Conservation (phyloP, 495 filamentous ascomycete species). For the Aspergillus ostianus region DNA sequence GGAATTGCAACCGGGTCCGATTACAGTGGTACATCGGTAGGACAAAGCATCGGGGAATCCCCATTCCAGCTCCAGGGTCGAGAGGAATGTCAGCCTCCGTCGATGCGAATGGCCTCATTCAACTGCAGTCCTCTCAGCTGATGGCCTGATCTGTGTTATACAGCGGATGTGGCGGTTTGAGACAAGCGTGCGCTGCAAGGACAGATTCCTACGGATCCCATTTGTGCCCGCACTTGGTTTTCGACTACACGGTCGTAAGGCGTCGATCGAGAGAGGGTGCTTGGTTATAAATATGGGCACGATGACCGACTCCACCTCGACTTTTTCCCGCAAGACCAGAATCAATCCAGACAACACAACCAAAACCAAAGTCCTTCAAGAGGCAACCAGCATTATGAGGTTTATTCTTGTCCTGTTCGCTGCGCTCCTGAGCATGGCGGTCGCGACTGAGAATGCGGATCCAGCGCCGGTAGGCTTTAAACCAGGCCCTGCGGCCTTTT, state of each 20-base stretch:
- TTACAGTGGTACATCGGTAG: not conserved
- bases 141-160: not conserved
- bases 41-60: not conserved
- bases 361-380: too few relatives aligned
- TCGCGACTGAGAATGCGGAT: not conserved
- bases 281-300: not conserved
- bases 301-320: not conserved
- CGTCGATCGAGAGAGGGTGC: not conserved
- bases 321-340: not conserved
- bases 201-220: not conserved
- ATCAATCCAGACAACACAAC: too few relatives aligned
- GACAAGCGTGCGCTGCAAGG: not conserved
- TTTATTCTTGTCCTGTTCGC: not conserved
- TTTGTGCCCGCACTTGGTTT: not conserved
- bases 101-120: not conserved
- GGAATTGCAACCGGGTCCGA: not conserved
- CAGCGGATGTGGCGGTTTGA: not conserved
- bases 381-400: not conserved
- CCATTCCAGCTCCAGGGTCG: not conserved
- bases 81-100: not conserved
- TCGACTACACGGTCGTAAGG: not conserved
- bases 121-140: not conserved
- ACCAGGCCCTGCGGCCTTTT: not conserved
- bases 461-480: not conserved
- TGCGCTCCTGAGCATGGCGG: not conserved